Conservation (phyloP, 495 filamentous ascomycete genomes). For the Podospora tetraspora region DNA sequence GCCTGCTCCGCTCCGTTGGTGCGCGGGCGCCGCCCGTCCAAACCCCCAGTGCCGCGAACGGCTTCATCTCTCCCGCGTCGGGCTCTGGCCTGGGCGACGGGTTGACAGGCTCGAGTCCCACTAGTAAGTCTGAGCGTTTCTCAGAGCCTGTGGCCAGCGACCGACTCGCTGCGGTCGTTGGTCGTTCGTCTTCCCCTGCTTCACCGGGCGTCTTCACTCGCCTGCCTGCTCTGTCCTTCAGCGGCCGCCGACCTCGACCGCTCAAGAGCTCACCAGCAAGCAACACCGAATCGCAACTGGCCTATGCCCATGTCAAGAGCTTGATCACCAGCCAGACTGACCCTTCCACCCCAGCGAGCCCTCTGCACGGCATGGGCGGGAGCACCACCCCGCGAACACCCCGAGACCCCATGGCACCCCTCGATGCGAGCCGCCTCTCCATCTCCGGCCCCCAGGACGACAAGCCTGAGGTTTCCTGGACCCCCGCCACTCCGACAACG, state of each 20-base stretch:
- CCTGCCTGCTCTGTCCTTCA: slow-evolving; percentile 16
- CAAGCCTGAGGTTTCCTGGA: slow-evolving; percentile 26
- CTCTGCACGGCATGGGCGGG: slow-evolving; percentile 37
- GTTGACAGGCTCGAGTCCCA: slow-evolving; percentile 22
- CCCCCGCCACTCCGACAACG: slow-evolving; percentile 76
- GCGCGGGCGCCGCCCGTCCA: slow-evolving; percentile 20
- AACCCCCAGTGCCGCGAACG: slow-evolving; percentile 24
- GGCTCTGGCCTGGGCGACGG: slow-evolving; percentile 21
- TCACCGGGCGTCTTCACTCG: slow-evolving; percentile 12
- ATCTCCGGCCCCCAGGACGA: slow-evolving; percentile 54
- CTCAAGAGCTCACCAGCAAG: neutral
- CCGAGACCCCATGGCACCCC: slow-evolving; percentile 62
- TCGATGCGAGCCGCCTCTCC: slow-evolving; percentile 76
- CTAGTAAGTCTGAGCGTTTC: slow-evolving; percentile 38
- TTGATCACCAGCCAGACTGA: slow-evolving; percentile 18
- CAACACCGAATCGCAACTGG: slow-evolving; percentile 1
- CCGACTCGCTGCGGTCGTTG: slow-evolving; percentile 10
- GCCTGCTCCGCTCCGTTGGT: slow-evolving; percentile 35
- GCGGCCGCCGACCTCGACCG: neutral
- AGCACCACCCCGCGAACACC: slow-evolving; percentile 72
- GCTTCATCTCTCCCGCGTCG: slow-evolving; percentile 27
- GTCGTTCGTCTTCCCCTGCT: slow-evolving; percentile 20
- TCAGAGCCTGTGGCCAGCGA: slow-evolving; percentile 23
- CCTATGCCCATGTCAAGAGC: slow-evolving; percentile 13
- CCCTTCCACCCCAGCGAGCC: slow-evolving; percentile 44